Evolutionary conservation across 2,329 filamentous ascomycete species (phyloP).

Genomic region (Trichoderma citrinoviride): DNA sequence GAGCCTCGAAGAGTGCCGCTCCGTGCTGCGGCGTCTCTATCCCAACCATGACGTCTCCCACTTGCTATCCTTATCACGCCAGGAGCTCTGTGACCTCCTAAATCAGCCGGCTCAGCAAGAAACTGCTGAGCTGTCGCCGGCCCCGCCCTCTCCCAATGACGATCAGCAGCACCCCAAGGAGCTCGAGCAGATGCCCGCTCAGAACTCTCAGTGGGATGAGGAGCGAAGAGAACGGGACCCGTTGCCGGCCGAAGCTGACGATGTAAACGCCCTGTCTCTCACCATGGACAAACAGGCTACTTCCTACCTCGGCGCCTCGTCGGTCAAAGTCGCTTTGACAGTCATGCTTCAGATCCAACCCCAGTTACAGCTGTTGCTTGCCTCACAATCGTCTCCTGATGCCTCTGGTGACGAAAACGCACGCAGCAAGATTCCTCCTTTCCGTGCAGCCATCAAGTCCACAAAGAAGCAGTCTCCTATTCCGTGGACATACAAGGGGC

Average conservation of each 20-base stretch:
- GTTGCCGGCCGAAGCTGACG: conserved; percentile 63
- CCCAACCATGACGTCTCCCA: conserved; percentile 54
- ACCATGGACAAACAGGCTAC: conserved; percentile 52
- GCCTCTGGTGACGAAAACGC: background rate
- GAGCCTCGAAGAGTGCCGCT: conserved; percentile 63
- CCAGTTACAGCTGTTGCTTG: conserved; percentile 29
- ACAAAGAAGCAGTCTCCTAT: background rate
- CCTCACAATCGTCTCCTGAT: background rate
- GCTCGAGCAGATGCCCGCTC: conserved; percentile 67
- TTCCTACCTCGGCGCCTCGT: conserved; percentile 63
- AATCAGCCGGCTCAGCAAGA: conserved; percentile 48
- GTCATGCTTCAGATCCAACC: conserved; percentile 48
- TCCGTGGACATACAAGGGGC: conserved; percentile 14
- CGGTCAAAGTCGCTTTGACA: conserved; percentile 59
- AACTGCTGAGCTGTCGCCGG: conserved; percentile 32
- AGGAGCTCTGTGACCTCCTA: conserved; percentile 58
- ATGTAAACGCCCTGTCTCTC: conserved; percentile 53
- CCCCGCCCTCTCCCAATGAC: background rate
- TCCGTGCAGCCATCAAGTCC: background rate
- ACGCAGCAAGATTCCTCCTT: background rate
- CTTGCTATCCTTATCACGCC: conserved; percentile 54
- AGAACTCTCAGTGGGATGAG: conserved; percentile 67
- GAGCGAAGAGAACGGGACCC: conserved; percentile 53
- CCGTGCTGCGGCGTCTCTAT: conserved; percentile 60
- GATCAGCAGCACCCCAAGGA: conserved; percentile 46